Base-by-base conservation (phyloP, 257 asterid species). In the Penstemon barbatus region DNA sequence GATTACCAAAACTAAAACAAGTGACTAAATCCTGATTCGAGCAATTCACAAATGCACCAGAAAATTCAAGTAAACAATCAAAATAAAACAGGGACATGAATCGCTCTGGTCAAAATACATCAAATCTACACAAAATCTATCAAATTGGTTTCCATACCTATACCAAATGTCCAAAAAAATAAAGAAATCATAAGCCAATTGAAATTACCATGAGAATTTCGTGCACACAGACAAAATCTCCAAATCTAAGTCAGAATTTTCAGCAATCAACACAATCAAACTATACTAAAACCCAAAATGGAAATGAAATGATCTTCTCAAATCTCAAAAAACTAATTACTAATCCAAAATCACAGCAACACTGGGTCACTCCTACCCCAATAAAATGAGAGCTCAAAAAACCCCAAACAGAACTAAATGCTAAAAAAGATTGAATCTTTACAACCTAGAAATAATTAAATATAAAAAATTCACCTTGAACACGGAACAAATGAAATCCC, bases 391-490 rank as follows among this genome's bases (percentile, higher is more conserved):
- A 61, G 70, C 66, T 73, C 53, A 11, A 65, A 39, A 57, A 75
- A 57, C 73, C 69, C 53, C 15, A 45, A 63, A 49, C 63, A 8
- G 7, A 6, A 8, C 7, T 36, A 68, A 79, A 63, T 66, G 56
- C 76, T 41, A 45, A 68, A 25, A 63, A 63, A 74, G 50, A 73
- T 60, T 11, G 53, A 79, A 75, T 69, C 82, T 60, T 38, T 44
- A 61, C 60, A 63, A 51, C 44, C 42, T 33, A 57, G 36, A 60
- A 43, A 54, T 65, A 13, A 44, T 10, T 6, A 7, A 63, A 70
- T 13, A 4, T 6, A 25, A 19, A 73, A 52, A 37, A 48, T 33
- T 73, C 71, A 88, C 97, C 96, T 85, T 61, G 65, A 72, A 71
- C 49, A 63, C 40, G 56, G 65, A 49, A 61, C 65, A n/a, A 68